Percentiles rank a stretch among this genome's conserved stretches.
Evolutionary conservation across 2,329 filamentous ascomycete species (phyloP).

Genomic region (Aulographum hederae): DNA sequence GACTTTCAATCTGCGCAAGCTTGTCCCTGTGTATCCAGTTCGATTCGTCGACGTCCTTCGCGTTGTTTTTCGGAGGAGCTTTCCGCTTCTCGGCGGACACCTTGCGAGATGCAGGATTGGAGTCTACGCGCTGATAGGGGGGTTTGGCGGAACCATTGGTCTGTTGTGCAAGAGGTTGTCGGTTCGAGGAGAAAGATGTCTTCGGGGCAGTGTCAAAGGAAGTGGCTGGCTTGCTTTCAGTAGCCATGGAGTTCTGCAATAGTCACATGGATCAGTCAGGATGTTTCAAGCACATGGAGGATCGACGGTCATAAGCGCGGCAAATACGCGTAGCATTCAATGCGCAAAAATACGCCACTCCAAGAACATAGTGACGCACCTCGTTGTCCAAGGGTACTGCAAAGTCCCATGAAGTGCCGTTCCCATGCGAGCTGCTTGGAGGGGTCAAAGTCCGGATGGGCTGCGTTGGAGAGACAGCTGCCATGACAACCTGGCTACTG

Average conservation of each 20-base stretch:
- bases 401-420: constrained; percentile 17
- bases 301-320: too few relatives aligned
- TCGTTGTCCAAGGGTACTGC: constrained; percentile 18
- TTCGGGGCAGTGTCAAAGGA: constrained; percentile 8
- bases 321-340: too few relatives aligned
- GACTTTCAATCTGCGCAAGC: constrained; percentile 61
- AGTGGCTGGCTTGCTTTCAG: too few relatives aligned
- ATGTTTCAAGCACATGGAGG: too few relatives aligned
- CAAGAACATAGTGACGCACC: constrained; percentile 17
- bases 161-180: constrained; percentile 16
- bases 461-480: constrained; percentile 5
- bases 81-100: too few relatives aligned
- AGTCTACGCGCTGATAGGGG: too few relatives aligned
- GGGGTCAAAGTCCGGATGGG: constrained; percentile 17
- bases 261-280: too few relatives aligned
- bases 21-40: constrained; percentile 83
- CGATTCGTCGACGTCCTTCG: constrained; percentile 30
- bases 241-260: too few relatives aligned
- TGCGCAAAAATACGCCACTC: too few relatives aligned
- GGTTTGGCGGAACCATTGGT: constrained; percentile 15
- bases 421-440: constrained; percentile 21
- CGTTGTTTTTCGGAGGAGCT: too few relatives aligned
- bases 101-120: too few relatives aligned
- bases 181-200: constrained; percentile 10
- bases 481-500: too few relatives aligned